These are phyloP conservation scores for Nothomitra cinnamomea DNA, from an alignment of 2,329 filamentous ascomycete genomes.

Conservation along the genomic window DNA sequence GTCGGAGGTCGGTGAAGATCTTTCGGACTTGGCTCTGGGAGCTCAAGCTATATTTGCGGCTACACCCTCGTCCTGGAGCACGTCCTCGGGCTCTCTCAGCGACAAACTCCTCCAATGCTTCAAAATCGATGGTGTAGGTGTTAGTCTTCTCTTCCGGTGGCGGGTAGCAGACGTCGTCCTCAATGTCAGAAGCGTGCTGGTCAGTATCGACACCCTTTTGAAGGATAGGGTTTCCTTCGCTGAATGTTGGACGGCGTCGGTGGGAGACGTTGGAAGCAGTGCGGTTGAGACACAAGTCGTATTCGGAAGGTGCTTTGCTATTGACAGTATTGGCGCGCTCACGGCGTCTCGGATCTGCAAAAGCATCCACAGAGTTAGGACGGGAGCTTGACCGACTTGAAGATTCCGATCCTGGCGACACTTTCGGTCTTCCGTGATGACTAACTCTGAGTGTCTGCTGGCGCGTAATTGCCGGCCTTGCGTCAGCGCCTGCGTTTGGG, in stretches of 20 bases:
- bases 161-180: conserved; percentile 82
- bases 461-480: conserved; percentile 8
- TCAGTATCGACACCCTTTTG: conserved; percentile 27
- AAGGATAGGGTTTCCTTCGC: conserved; percentile 35
- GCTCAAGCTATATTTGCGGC: conserved; percentile 29
- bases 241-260: conserved; percentile 41
- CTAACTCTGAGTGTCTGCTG: background rate
- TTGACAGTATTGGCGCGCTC: conserved; percentile 56
- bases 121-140: conserved; percentile 74
- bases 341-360: conserved; percentile 75
- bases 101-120: conserved; percentile 86
- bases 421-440: background rate
- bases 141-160: conserved; percentile 60
- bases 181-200: conserved; percentile 28
- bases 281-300: conserved; percentile 46
- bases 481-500: conserved; percentile 15
- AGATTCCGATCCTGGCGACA: conserved; percentile 30
- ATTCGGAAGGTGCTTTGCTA: conserved; percentile 35
- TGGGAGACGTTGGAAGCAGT: conserved; percentile 54
- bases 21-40: conserved; percentile 28
- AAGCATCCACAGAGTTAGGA: conserved; percentile 94
- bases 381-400: conserved; percentile 61
- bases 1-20: conserved; percentile 45
- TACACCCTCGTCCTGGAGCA: conserved; percentile 17
- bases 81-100: conserved; percentile 27